Evolutionary conservation across 2,329 filamentous ascomycete species (phyloP), one percentile per base, ranked within the genome.

Genomic region (Sporothrix luriei): DNA sequence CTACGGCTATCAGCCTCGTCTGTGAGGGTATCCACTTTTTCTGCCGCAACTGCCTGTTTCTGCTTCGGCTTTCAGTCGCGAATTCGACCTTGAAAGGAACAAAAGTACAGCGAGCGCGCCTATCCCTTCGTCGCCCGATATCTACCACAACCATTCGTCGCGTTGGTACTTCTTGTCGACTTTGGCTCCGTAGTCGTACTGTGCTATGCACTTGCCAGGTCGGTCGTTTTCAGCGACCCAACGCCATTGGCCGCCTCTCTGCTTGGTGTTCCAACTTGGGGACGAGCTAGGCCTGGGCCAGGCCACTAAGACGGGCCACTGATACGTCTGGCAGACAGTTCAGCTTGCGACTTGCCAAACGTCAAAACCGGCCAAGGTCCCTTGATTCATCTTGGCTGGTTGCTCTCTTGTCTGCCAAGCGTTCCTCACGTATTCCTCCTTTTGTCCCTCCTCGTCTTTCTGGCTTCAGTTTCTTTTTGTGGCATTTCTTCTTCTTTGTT

Each of bases 251-350:
- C 43, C 29, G 19, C 55, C 55, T 29, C 57, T 46, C 57, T 46
- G 57, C 38, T 26, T 40, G 55, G 57, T 10, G n/a, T 26, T 64
- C 43, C 57, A 40, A 13, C 59, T 16, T 2, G 16, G 24, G 24
- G 24, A 13, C 14, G 46, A 65, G 61, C 26, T 51, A 49, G 62
- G 62, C 46, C 46, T 65, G 46, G 62, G 26, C 29, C 52, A 19
- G 59, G 62, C 62, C 62, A 65, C n/a, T n/a, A n/a, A n/a, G n/a
- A n/a, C n/a, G n/a, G 59, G 62, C 62, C 62, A 65, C 62, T 65
- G 24, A 52, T 33, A 52, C 62, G 16, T 16, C 38, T 46, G 13
- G 26, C 19, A 29, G 24, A 49, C 62, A 21, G 19, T 24, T 52
- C 46, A 65, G 62, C 26, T 48, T 51, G 43, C 46, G 46, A n/a